phyloP scores from a whole-genome alignment of 2,329 filamentous ascomycete species.

The Colletotrichum godetiae region DNA sequence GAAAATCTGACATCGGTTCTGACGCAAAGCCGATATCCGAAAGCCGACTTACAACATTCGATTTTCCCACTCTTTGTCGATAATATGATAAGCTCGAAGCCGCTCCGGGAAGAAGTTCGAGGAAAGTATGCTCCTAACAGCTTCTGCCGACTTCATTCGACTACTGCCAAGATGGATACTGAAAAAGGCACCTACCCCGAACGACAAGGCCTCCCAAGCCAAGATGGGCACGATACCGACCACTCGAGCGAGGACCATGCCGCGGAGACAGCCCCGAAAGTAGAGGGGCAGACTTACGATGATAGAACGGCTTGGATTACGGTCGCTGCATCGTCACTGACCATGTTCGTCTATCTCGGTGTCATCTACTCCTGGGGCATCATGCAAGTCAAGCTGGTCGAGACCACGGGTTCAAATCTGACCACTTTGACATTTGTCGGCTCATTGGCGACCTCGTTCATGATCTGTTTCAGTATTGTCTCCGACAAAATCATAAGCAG shows the following conservation, averaged over 20 bases:
- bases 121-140: neutral
- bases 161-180: neutral
- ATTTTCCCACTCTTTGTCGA: neutral
- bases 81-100: neutral
- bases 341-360: conserved; percentile 43
- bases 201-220: neutral
- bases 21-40: conserved; percentile 19
- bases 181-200: conserved; percentile 3
- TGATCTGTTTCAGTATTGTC: conserved; percentile 41
- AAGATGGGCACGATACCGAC: conserved; percentile 8
- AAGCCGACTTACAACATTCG: conserved; percentile 26
- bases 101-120: neutral
- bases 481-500: conserved; percentile 39
- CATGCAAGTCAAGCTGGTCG: conserved; percentile 40
- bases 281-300: neutral
- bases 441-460: conserved; percentile 42
- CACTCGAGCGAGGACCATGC: neutral
- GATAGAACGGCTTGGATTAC: conserved; percentile 39
- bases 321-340: conserved; percentile 39
- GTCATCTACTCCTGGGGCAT: conserved; percentile 45
- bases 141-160: neutral
- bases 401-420: conserved; percentile 37
- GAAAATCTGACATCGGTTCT: conserved; percentile 12
- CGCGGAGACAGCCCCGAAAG: neutral
- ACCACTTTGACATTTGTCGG: conserved; percentile 43